These are phyloP conservation scores for Globisporangium perplexum DNA, from an alignment of 352 stramenopile species.

Conservation along the genomic window DNA sequence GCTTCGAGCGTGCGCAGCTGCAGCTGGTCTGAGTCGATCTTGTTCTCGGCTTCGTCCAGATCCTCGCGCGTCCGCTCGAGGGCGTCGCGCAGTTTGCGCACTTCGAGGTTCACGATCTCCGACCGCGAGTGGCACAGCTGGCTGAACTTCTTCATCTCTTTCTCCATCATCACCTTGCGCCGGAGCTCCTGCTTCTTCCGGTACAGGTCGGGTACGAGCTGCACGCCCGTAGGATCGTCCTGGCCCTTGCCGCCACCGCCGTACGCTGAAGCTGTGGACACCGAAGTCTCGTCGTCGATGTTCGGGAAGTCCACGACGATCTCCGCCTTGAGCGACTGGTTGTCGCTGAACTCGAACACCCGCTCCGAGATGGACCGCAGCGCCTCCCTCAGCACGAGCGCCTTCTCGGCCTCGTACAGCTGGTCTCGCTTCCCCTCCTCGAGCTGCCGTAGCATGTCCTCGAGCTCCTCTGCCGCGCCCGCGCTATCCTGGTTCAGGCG, in stretches of 20 bases:
- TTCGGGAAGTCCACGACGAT: conserved; percentile 37
- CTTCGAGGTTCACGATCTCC: conserved; percentile 50
- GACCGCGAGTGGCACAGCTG: conserved; percentile 55
- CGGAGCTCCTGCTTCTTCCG: conserved; percentile 70
- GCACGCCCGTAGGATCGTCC: conserved; percentile 11
- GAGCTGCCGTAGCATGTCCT: conserved; percentile 59
- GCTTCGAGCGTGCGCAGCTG: conserved; percentile 57
- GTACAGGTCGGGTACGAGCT: conserved; percentile 49
- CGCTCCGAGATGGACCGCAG: conserved; percentile 46
- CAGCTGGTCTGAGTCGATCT: conserved; percentile 64
- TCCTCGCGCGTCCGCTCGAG: conserved; percentile 41
- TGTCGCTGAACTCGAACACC: conserved; percentile 46
- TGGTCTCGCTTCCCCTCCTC: conserved; percentile 63
- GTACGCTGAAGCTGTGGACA: conserved; percentile 10
- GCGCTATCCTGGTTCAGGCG: conserved; percentile 66
- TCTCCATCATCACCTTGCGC: conserved; percentile 66
- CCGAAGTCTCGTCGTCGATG: conserved; percentile 14
- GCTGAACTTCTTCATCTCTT: conserved; percentile 62
- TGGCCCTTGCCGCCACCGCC: background rate
- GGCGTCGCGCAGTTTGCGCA: conserved; percentile 42
- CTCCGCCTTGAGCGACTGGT: conserved; percentile 36
- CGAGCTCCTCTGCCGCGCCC: conserved; percentile 52
- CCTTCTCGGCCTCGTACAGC: conserved; percentile 52
- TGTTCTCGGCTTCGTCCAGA: conserved; percentile 60
- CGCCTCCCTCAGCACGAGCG: conserved; percentile 43